Base-by-base conservation (phyloP, 495 filamentous ascomycete genomes). In the Rhypophila decipiens region DNA sequence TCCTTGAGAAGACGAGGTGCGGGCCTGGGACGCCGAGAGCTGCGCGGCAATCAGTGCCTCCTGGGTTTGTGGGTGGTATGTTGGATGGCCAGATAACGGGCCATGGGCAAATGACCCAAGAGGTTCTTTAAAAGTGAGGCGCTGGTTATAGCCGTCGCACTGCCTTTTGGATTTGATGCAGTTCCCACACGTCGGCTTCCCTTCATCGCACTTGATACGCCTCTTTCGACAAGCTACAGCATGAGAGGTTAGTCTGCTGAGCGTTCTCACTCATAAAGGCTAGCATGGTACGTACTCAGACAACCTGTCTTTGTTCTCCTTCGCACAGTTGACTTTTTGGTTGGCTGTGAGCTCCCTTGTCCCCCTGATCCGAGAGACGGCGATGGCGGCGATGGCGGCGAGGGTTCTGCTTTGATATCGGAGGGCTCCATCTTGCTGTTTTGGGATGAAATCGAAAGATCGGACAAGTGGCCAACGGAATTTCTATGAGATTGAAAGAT, bases 301-400 rank as follows among this genome's bases (percentile, higher is more conserved):
- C 93, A 98, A 20, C 93, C 93, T 2, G 93, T 96, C 69, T 98
- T 98, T 33, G 93, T 96, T 57, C 93, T 78, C 63, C 88, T 96
- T 55, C 85, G 74, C n/a, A 64, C 65, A 11, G 57, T 33, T 10
- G 55, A 27, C 45, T 64, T 72, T 44, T 63, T 70, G 3, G 57
- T 46, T 35, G 46, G 49, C 29, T 53, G 20, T 37, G 35, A 46
- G 33, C 66, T 61, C n/a, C 59, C 63, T 12, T 62, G 50, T 42
- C 51, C 31, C 19, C 41, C 42, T 11, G 44, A 10, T 17, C 15
- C 49, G 18, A 44, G 33, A 0, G 46, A 12, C 0, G 49, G 46
- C 18, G 56, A 41, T 9, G 55, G 29, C 10, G 23, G 29, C 2
- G 50, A 44, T 12, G 50, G 51, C 29, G 58, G 34, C 22, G n/a